These are phyloP conservation scores for Kokia cookei DNA, from an alignment of 441 rosid species.

Conservation along the genomic window DNA sequence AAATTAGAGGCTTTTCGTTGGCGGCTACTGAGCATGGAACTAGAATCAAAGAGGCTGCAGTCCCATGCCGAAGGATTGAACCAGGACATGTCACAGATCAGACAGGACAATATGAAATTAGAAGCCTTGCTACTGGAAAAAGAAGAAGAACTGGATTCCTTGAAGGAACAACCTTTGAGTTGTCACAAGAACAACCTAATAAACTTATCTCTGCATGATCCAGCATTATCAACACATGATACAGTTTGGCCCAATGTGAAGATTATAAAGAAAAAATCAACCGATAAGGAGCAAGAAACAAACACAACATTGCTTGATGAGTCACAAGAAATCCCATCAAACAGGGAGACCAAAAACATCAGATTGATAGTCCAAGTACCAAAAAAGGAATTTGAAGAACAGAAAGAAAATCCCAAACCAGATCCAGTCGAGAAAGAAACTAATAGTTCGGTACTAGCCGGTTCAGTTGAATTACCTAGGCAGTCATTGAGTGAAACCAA, in stretches of 20 bases:
- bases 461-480: slow-evolving; percentile 18
- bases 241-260: slow-evolving; percentile 28
- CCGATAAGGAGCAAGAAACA: slow-evolving; percentile 29
- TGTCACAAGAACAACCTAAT: slow-evolving; percentile 26
- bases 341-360: slow-evolving; percentile 12
- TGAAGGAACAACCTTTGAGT: slow-evolving; percentile 37
- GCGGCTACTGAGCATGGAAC: slow-evolving; percentile 68
- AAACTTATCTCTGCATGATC: slow-evolving; percentile 20
- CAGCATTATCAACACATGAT: slow-evolving; percentile 13
- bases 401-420: slow-evolving; percentile 23
- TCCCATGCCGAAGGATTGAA: slow-evolving; percentile 53
- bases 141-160: slow-evolving; percentile 41
- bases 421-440: slow-evolving; percentile 31
- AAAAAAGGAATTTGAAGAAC: slow-evolving; percentile 41
- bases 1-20: slow-evolving; percentile 60
- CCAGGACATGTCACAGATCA: slow-evolving; percentile 48
- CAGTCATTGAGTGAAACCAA: slow-evolving; percentile 25
- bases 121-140: slow-evolving; percentile 38
- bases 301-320: slow-evolving; percentile 11
- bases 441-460: slow-evolving; percentile 15
- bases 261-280: slow-evolving; percentile 27
- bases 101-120: slow-evolving; percentile 46
- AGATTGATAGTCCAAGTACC: slow-evolving; percentile 41
- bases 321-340: slow-evolving; percentile 22
- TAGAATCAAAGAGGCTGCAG: slow-evolving; percentile 62